Base-by-base conservation (phyloP, 257 asterid species). In the Plantago ovata region DNA sequence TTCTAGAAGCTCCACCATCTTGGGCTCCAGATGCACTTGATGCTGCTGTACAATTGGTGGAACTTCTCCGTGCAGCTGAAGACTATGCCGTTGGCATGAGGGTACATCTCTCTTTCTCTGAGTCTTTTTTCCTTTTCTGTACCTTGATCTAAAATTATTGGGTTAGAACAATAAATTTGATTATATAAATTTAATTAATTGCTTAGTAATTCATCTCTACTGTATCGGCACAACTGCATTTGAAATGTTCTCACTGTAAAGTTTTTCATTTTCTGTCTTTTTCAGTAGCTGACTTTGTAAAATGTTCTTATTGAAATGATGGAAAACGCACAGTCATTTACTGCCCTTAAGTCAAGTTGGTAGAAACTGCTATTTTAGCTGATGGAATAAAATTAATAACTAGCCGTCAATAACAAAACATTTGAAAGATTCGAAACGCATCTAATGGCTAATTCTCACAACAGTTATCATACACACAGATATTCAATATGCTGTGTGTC, bases 1-100 rank as follows among this genome's bases (percentile, higher is more conserved):
- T 93, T 56, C 75, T 93, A 67, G 98, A 93, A 76, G 98, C 98
- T 65, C 97, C 98, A 21, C 97, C 98, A 21, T 93, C 98, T 19
- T 89, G 97, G 98, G 98, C 98, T 56, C 98, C 98, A 13, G 98
- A 93, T 77, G 98, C 98, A 54, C 95, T 93, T 63, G 96, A 93
- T 76, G 98, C 98, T 77, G 89, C 98, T 72, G 97, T 93, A 45
- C 98, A 93, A 69, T 81, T 93, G 45, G 98, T 93, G 79, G 98
- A 93, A 78, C 95, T 93, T 55, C 93, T 93, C 57, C 90, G 96
- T 66, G 98, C 98, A 56, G 98, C 98, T 51, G 98, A 93, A 72
- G 98, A 89, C 74, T 93, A 89, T 77, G 94, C 97, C 69, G 60
- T 95, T 38, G 91, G 92, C 59, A 82, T 86, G 85, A 83, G 95